These are phyloP conservation scores for Phytophthora fragariae DNA, from an alignment of 352 stramenopile genomes.

Conservation along the genomic window DNA sequence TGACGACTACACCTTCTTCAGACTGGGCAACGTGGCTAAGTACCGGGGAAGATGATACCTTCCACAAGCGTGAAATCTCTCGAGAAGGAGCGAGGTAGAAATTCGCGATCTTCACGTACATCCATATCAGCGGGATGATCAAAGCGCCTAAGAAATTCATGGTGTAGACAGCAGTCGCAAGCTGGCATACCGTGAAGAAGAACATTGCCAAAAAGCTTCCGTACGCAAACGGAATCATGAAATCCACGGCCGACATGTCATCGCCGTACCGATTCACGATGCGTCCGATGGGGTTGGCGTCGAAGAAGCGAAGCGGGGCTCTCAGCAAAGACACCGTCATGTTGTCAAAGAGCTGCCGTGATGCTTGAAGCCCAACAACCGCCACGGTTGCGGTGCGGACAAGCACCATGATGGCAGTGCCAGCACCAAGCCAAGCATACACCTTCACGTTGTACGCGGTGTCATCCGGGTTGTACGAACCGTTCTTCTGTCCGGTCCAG, in stretches of 20 bases:
- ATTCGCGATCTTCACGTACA: slow-evolving; percentile 60
- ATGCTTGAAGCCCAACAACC: slow-evolving; percentile 43
- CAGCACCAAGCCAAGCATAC: slow-evolving; percentile 41
- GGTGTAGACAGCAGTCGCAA: no score
- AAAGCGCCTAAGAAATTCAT: no score
- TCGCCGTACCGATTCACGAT: slow-evolving; percentile 92
- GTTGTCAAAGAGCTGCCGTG: slow-evolving; percentile 81
- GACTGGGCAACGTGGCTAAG: slow-evolving; percentile 44
- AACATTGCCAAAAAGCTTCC: no score
- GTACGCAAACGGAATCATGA: no score
- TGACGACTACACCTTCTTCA: slow-evolving; percentile 44
- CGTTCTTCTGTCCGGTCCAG: slow-evolving; percentile 46
- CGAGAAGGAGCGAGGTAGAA: slow-evolving; percentile 47
- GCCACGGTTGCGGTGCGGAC: slow-evolving; percentile 42
- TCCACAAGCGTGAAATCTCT: slow-evolving; percentile 50
- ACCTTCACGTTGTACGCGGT: slow-evolving; percentile 42
- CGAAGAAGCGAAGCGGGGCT: slow-evolving; percentile 92
- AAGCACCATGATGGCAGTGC: slow-evolving; percentile 46
- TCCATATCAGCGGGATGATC: slow-evolving; percentile 76
- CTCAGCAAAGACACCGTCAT: slow-evolving; percentile 86
- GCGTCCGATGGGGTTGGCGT: slow-evolving; percentile 89
- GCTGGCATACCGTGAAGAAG: slow-evolving; percentile 74
- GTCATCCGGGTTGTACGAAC: slow-evolving; percentile 26
- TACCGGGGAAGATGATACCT: slow-evolving; percentile 48
- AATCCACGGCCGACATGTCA: slow-evolving; percentile 91